Conservation (phyloP, 2,329 filamentous ascomycete genomes). For the Apiospora rasikravindrae region DNA sequence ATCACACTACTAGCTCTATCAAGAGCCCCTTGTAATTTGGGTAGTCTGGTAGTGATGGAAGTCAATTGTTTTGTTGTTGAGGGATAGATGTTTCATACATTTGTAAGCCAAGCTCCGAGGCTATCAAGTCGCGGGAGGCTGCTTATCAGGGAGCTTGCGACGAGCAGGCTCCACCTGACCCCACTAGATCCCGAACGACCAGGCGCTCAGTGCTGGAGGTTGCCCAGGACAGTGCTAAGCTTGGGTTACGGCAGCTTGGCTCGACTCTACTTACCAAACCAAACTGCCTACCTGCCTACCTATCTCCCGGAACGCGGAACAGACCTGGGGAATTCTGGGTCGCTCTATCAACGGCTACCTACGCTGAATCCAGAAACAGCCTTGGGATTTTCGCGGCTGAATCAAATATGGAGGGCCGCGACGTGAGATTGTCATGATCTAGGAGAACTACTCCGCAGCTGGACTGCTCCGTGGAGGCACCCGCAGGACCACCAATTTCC, state of each 20-base stretch:
- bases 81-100: neutral
- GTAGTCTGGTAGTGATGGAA: neutral
- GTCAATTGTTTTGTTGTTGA: neutral
- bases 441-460: neutral
- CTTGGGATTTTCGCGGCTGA: neutral
- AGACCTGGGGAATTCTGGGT: neutral
- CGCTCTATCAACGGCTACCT: neutral
- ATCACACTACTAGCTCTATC: neutral
- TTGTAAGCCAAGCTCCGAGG: neutral
- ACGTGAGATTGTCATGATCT: neutral
- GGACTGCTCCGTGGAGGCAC: neutral
- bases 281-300: too few species aligned
- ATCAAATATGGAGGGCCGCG: neutral
- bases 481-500: neutral
- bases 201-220: neutral
- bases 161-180: neutral
- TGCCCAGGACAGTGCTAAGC: neutral
- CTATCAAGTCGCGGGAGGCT: neutral
- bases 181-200: neutral
- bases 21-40: neutral
- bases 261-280: neutral
- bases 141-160: conserved; percentile 1
- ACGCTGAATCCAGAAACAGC: neutral
- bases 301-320: neutral
- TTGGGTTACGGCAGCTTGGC: neutral